A percentile compares a stretch with the other conserved stretches of the same genome.
Evolutionary conservation across 1,139 yeast genomes (phyloP).

Genomic region (Saccharomycopsis crataegensis): DNA sequence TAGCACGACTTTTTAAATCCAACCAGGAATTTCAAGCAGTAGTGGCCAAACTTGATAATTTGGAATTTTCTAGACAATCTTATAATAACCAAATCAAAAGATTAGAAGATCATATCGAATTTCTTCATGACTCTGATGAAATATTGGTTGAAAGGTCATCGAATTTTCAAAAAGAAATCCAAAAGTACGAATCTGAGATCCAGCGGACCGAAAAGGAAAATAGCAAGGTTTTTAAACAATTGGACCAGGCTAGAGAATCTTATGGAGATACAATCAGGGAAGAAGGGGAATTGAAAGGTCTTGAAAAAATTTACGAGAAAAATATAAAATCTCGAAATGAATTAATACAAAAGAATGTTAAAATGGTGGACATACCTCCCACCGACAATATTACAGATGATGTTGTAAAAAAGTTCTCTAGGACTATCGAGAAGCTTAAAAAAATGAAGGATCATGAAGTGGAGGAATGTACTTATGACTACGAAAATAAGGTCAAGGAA

Average conservation of each 20-base stretch:
- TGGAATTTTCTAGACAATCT: conserved; percentile 40
- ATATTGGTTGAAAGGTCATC: conserved; percentile 42
- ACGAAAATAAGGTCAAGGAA: not conserved
- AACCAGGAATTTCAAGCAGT: conserved; percentile 79
- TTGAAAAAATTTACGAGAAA: conserved; percentile 32
- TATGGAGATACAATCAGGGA: conserved; percentile 39
- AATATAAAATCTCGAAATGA: conserved; percentile 26
- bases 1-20: conserved; percentile 60
- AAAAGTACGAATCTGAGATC: conserved; percentile 19
- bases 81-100: conserved; percentile 44
- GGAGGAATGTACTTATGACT: not conserved
- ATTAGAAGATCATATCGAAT: conserved; percentile 37
- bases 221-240: conserved; percentile 20
- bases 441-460: not conserved
- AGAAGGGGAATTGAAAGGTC: conserved; percentile 54
- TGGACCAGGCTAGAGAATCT: conserved; percentile 29
- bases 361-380: not conserved
- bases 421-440: not conserved
- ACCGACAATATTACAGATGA: not conserved
- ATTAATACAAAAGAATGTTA: conserved; percentile 15
- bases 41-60: conserved; percentile 54
- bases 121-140: conserved; percentile 43
- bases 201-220: conserved; percentile 16
- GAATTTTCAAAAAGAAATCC: conserved; percentile 41
- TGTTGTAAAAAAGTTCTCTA: not conserved